Evolutionary conservation across 192 early-diverging fungal species (phyloP), one percentile per base, ranked within the genome.

Genomic region (Geosiphon pyriformis): DNA sequence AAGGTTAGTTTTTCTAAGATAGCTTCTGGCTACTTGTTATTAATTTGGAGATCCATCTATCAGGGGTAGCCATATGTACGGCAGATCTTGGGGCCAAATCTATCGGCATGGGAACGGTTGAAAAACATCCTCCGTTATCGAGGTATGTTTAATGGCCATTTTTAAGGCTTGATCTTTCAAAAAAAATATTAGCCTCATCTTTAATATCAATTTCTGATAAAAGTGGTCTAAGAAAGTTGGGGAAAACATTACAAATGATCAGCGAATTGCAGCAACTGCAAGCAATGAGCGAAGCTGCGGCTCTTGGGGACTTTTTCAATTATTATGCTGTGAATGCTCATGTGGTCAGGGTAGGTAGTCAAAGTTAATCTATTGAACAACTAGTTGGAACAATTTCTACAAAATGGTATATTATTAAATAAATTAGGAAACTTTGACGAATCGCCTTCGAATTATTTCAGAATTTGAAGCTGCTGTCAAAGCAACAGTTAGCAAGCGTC

Each of bases 401-500:
- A 42, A 15, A 42, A 10, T 42, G 15, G 15, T 27, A 30, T 29
- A 30, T 7, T n/a, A 3, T 30, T 57, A 23, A 22, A 37, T 37
- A 59, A 42, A 10, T 29, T 48, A 67, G 65, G 65, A 67, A 47
- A 67, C 76, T 10, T 46, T 78, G 11, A 33, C 71, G 31, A 74
- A 74, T 27, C 76, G 76, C 33, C 57, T 74, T 22, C 71, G 68
- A 27, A 74, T 78, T 8, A 57, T 74, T 18, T 50, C 73, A 6
- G 76, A 78, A 25, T 73, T 72, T 59, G 73, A 78, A 17, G 54
- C 67, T 18, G 59, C 76, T 22, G 69, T 74, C 50, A 74, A 74
- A 63, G 58, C 49, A 25, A 78, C 76, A 23, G 70, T 72, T 50
- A 74, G 73, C 25, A 78, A 74, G 62, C 64, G 73, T 6, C 74